Evolutionary conservation across 73 alveolate species (phyloP), one percentile per base, ranked within the genome.

Genomic region (Paramecium pentaurelia): DNA sequence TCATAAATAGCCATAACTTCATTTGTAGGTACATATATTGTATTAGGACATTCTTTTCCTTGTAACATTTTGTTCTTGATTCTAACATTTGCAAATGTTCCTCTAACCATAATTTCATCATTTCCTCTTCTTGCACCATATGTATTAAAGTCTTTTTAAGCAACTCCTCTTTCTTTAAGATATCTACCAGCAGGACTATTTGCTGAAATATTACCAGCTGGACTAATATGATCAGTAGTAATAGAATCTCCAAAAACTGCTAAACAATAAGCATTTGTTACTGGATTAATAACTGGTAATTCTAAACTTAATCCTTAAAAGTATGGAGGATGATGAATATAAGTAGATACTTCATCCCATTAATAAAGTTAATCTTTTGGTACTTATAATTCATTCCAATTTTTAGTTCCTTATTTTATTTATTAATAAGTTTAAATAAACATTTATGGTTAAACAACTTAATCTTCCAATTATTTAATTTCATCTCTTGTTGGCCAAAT

Each of bases 61-160:
- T 58, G 86, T 68, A 86, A 86, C 92, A 96, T 86, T 71, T 94
- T 93, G 94, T 96, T 96, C 87, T 96, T 93, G 20, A 96, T 96
- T 73, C 99, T 90, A 25, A 94, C 93, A 84, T 96, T 96, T 25
- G 99, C 99, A 86, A 96, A 96, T 28, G 99, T 96, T 6, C 99
- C 99, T 86, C 99, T 86, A 22, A 95, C 98, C 99, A 96, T 96
- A 27, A 92, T 71, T 80, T 96, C 99, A 87, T 93, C 96, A 71
- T 96, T 96, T 59, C 99, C 99, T 93, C 99, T 94, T 86, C 99
- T 91, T 2, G 99, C 96, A 44, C 99, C 99, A 88, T 96, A 96
- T 18, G 99, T 88, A 93, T 96, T 96, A 94, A 96, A 96, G 83
- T 96, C 98, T 71, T 93, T 73, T 42, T 92, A 83, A 10, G 68